These are phyloP conservation scores for Calonectria multiphialidica DNA, from an alignment of 2,329 filamentous ascomycete species.

Conservation along the genomic window DNA sequence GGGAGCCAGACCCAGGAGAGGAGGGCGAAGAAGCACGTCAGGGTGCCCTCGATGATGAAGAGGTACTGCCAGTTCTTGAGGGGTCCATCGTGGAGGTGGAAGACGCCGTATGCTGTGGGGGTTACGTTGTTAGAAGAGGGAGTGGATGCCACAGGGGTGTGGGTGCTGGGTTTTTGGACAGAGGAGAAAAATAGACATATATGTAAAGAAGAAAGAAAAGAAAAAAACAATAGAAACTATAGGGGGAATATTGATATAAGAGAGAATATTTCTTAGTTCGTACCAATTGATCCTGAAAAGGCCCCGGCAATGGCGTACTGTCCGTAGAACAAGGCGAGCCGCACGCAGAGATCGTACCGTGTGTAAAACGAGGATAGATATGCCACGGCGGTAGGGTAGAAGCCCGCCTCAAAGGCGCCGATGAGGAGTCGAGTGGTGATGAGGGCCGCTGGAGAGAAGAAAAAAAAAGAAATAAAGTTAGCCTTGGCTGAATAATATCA, in stretches of 20 bases:
- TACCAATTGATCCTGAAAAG: slow-evolving; percentile 44
- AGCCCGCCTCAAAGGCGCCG: slow-evolving; percentile 44
- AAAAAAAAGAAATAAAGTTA: slow-evolving; percentile 5
- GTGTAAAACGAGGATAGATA: slow-evolving; percentile 44
- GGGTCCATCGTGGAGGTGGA: slow-evolving; percentile 37
- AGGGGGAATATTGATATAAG: not conserved
- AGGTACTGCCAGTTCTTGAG: slow-evolving; percentile 75
- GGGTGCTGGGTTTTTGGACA: not conserved
- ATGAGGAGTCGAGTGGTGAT: slow-evolving; percentile 43
- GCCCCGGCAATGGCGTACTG: slow-evolving; percentile 44
- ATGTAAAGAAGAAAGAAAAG: not conserved
- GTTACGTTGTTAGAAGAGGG: not conserved
- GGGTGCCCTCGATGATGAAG: slow-evolving; percentile 76
- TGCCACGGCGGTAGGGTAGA: slow-evolving; percentile 44
- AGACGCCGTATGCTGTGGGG: slow-evolving; percentile 40
- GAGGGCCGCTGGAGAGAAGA: slow-evolving; percentile 31
- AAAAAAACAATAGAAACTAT: not conserved
- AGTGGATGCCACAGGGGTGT: not conserved
- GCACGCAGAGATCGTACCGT: slow-evolving; percentile 40
- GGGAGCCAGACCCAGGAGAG: slow-evolving; percentile 43
- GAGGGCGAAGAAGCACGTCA: slow-evolving; percentile 45
- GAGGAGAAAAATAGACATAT: not conserved
- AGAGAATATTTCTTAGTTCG: not conserved
- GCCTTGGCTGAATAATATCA: not conserved
- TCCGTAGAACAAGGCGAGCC: slow-evolving; percentile 44